Conservation (phyloP, 345 rosid species). For the Camelina hispida region DNA sequence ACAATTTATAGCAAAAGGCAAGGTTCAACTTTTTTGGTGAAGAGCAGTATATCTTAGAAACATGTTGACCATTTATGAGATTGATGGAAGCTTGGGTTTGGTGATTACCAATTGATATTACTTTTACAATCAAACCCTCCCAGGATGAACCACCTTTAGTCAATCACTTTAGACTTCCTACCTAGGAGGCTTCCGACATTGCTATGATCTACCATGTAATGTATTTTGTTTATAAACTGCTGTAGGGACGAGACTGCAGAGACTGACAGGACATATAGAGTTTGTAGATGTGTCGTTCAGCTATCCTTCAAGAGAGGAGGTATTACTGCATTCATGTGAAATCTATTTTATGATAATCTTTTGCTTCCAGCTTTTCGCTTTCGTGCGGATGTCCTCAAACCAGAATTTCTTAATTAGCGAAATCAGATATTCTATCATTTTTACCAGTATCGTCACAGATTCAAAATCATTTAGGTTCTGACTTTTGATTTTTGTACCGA, state of each 20-base stretch:
- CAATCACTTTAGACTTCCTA: slow-evolving; percentile 16
- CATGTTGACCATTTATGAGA: slow-evolving; percentile 19
- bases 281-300: slow-evolving; percentile 68
- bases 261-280: slow-evolving; percentile 64
- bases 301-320: slow-evolving; percentile 72
- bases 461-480: too few relatives aligned
- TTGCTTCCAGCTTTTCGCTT: slow-evolving; percentile 19
- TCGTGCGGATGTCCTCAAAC: slow-evolving; percentile 20
- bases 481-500: too few relatives aligned
- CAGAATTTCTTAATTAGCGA: slow-evolving; percentile 6
- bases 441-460: too few relatives aligned
- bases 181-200: slow-evolving; percentile 21
- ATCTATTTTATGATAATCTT: background rate
- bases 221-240: slow-evolving; percentile 26
- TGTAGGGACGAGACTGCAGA: slow-evolving; percentile 65
- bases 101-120: background rate
- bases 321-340: slow-evolving; percentile 44
- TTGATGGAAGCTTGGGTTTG: slow-evolving; percentile 24
- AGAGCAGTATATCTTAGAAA: slow-evolving; percentile 3
- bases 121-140: slow-evolving; percentile 17
- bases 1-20: slow-evolving; percentile 80
- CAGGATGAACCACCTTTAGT: slow-evolving; percentile 9
- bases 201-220: slow-evolving; percentile 20
- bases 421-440: background rate
- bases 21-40: slow-evolving; percentile 39